phyloP scores from a whole-genome alignment of 2,329 filamentous ascomycete genomes.

The Cladosporium colombiae region DNA sequence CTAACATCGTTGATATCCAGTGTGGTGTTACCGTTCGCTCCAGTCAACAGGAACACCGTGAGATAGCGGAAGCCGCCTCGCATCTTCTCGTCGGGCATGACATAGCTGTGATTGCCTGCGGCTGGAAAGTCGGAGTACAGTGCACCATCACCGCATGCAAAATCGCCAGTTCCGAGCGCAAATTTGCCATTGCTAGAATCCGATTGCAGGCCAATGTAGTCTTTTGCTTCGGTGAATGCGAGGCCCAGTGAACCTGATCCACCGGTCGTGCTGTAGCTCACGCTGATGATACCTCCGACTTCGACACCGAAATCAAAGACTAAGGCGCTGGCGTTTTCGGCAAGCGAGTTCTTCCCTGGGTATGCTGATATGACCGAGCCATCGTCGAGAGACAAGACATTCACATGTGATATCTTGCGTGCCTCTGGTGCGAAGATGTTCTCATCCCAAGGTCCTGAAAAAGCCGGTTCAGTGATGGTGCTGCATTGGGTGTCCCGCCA shows the following conservation, averaged over 20 bases:
- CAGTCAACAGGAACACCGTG: conserved; percentile 39
- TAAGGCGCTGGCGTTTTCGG: conserved; percentile 53
- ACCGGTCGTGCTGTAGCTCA: conserved; percentile 51
- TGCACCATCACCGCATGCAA: conserved; percentile 44
- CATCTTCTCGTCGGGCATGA: conserved; percentile 37
- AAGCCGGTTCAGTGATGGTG: conserved; percentile 52
- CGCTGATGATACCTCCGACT: conserved; percentile 57
- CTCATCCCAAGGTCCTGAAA: conserved; percentile 59
- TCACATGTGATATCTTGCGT: conserved; percentile 51
- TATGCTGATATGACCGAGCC: conserved; percentile 37
- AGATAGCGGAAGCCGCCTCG: conserved; percentile 58
- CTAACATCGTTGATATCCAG: conserved; percentile 43
- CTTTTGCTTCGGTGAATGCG: conserved; percentile 46
- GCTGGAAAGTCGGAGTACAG: conserved; percentile 46
- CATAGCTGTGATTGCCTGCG: conserved; percentile 28
- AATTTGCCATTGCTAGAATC: conserved; percentile 47
- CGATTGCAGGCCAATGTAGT: conserved; percentile 46
- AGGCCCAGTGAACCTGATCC: conserved; percentile 41
- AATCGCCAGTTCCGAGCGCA: conserved; percentile 27
- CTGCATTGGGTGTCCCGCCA: conserved; percentile 59
- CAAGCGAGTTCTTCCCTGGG: conserved; percentile 35
- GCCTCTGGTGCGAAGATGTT: conserved; percentile 59
- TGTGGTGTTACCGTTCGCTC: conserved; percentile 38
- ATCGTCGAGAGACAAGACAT: conserved; percentile 43
- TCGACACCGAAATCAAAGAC: conserved; percentile 62